Base-by-base conservation (phyloP, 768 basidiomycete genomes). In the Infundibulicybe gibba region DNA sequence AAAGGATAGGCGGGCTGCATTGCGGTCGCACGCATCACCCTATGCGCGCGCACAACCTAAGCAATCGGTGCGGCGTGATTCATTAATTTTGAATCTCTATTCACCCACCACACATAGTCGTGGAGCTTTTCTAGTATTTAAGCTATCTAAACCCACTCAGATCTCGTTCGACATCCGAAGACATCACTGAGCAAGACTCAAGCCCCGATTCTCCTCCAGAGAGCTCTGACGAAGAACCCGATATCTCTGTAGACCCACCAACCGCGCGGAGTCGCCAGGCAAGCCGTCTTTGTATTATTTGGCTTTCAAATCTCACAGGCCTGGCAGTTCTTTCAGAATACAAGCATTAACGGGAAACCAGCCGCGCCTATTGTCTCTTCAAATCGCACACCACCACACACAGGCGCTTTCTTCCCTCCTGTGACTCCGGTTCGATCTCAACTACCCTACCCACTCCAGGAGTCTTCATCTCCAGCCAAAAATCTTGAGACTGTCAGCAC, bases 111-210 rank as follows among this genome's bases (percentile, higher is more conserved):
- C 51, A 62, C 45, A 39, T 41, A 76, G 70, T 55, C 61, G 16
- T 85, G 83, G 82, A 75, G 73, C 52, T 59, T 83, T 49, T 65
- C 74, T 2, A 70, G 70, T 12, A 54, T 84, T 10, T 84, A 12
- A 73, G 55, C 52, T 77, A 65, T 53, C 54, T 85, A 17, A 81
- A 81, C 52, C 81, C 80, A 12, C 54, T 72, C 17, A 65, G 67
- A 47, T 63, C 68, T 40, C 60, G 64, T 34, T 55, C 49, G 32
- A 49, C 54, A 14, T 37, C 43, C 15, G 60, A 61, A 44, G 48
- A 45, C 15, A 60, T 63, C 12, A 12, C 35, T 25, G 53, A 56
- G 20, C 48, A 51, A 1, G 38, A 49, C 14, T 50, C 58, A 21
- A 48, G 53, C 10, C 33, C 52, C 34, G 58, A 57, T 39, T 61